Conservation (phyloP, 768 basidiomycete species). For the Tephrocybe sp. region DNA sequence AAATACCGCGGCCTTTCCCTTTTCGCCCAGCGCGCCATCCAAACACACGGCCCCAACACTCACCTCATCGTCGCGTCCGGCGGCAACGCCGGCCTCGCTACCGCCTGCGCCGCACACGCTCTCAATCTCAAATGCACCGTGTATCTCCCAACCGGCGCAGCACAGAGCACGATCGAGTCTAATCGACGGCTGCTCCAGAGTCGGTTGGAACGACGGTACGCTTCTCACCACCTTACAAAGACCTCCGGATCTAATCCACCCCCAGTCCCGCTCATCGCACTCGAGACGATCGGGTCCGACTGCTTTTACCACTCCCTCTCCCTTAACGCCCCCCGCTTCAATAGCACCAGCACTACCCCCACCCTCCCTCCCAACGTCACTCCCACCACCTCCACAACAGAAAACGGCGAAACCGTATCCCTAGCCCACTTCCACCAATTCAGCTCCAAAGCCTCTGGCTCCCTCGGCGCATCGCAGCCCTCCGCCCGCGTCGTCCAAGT, state of each 20-base stretch:
- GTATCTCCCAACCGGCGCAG: conserved; percentile 58
- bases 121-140: conserved; percentile 64
- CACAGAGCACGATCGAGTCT: conserved; percentile 53
- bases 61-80: conserved; percentile 74
- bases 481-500: conserved; percentile 60
- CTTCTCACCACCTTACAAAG: not conserved
- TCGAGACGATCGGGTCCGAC: conserved; percentile 73
- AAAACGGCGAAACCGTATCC: conserved; percentile 31
- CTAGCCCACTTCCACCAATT: conserved; percentile 59
- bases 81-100: conserved; percentile 80
- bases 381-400: conserved; percentile 18
- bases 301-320: conserved; percentile 73
- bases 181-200: conserved; percentile 60
- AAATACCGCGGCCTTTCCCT: conserved; percentile 73
- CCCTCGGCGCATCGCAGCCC: conserved; percentile 70
- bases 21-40: conserved; percentile 53
- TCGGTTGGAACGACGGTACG: conserved; percentile 72
- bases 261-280: conserved; percentile 59
- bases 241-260: not conserved
- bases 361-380: conserved; percentile 41
- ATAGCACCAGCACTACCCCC: conserved; percentile 27
- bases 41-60: conserved; percentile 48
- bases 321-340: conserved; percentile 46
- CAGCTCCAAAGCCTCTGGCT: conserved; percentile 65
- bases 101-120: conserved; percentile 58